Conservation (phyloP, 768 basidiomycete species). For the Neoboletus subvelutipes region DNA sequence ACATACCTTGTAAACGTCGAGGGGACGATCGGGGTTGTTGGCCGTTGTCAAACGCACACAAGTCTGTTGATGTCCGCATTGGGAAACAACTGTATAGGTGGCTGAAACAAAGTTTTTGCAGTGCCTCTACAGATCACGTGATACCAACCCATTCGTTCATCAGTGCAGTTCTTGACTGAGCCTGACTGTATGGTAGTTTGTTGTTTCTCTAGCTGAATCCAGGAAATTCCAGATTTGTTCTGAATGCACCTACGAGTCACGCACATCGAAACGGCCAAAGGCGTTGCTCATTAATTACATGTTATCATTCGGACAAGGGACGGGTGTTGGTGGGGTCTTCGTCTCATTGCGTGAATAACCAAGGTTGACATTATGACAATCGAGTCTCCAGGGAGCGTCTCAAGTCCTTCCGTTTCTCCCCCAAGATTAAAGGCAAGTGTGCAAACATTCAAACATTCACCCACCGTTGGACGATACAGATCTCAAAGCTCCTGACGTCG, state of each 20-base stretch:
- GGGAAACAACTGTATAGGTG: slow-evolving; percentile 29
- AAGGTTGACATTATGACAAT: not conserved
- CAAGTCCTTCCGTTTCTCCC: not conserved
- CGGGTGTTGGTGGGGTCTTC: not conserved
- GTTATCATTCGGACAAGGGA: not conserved
- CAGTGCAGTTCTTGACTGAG: too few relatives aligned
- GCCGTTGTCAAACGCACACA: not conserved
- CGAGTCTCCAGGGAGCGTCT: not conserved
- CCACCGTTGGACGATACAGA: slow-evolving; percentile 9
- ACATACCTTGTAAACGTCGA: slow-evolving; percentile 24
- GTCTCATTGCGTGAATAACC: too few relatives aligned
- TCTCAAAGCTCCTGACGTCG: not conserved
- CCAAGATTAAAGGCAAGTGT: not conserved
- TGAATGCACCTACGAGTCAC: too few relatives aligned
- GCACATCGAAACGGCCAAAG: too few relatives aligned
- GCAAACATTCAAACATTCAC: not conserved
- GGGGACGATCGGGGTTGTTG: not conserved
- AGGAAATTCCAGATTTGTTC: too few relatives aligned
- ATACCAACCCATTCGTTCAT: too few relatives aligned
- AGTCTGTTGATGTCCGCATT: not conserved
- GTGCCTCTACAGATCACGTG: too few relatives aligned
- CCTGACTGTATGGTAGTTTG: too few relatives aligned
- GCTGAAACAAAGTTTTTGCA: slow-evolving; percentile 22
- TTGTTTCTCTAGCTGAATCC: too few relatives aligned
- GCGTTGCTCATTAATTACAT: too few relatives aligned